Base-by-base conservation (phyloP, 768 basidiomycete species). In the Boletellus ananas region DNA sequence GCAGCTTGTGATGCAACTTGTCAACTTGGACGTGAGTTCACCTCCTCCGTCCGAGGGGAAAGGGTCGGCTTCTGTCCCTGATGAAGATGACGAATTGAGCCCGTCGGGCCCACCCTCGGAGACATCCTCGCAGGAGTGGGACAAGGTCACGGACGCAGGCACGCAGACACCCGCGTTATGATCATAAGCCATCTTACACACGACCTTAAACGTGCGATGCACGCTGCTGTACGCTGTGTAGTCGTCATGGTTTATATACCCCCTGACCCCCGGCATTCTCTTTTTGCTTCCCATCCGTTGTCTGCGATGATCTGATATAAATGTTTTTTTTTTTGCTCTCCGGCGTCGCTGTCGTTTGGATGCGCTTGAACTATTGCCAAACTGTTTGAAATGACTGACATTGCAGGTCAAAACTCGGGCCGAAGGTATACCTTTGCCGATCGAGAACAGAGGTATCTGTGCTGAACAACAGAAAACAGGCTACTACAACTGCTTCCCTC, bases 81-180 rank as follows among this genome's bases (percentile, higher is more conserved):
- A 79, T 58, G 81, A 81, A 52, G 79, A 71, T 52, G 65, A 61
- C 49, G 81, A 81, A 58, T 70, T 72, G 60, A 85, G 83, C 68
- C 82, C 81, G 51, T 77, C 75, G 46, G 82, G 85, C 37, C 85
- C 87, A 47, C 90, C 89, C 47, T 92, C 90, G 50, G 90, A 89
- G 73, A 75, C 88, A 29, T 90, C 90, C 36, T 93, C 90, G 44
- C 88, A 90, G 71, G 90, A 91, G 67, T 93, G 90, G 90, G 90
- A 93, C 72, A 85, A 77, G 58, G 70, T 93, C 73, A 88, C 89
- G 58, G 87, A 91, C 65, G 78, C 86, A 42, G 86, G 80, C 52
- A 72, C 75, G 49, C 77, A 76, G 55, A 74, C 77, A 44, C 75
- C 79, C 56, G 74, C 72, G 50, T 62, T 67, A 55, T 70, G 65